Percentiles rank a stretch among this genome's conserved stretches.
These are phyloP conservation scores for Fraxinus platypoda DNA, from an alignment of 305 asterid species.

Conservation along the genomic window DNA sequence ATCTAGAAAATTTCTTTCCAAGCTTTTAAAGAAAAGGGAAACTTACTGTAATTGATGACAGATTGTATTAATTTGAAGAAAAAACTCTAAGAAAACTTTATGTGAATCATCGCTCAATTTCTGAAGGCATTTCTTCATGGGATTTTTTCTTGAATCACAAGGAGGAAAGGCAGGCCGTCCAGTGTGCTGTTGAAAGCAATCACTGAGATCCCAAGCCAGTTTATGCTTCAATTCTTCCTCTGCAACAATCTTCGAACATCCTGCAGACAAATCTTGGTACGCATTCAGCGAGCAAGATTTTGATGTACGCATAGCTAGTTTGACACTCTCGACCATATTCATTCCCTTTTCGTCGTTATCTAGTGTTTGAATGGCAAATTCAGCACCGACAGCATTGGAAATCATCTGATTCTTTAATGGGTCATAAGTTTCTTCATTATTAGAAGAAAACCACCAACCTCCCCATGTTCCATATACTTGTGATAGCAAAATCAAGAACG, in stretches of 20 bases:
- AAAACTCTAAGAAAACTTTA: slow-evolving; percentile 53
- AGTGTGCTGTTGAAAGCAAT: slow-evolving; percentile 69
- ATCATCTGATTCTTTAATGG: slow-evolving; percentile 2
- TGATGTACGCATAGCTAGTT: slow-evolving; percentile 21
- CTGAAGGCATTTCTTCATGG: slow-evolving; percentile 48
- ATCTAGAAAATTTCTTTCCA: not conserved
- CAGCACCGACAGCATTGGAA: slow-evolving; percentile 32
- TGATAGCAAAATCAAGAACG: slow-evolving; percentile 20
- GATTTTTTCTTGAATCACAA: slow-evolving; percentile 43
- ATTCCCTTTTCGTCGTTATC: slow-evolving; percentile 33
- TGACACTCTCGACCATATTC: slow-evolving; percentile 33
- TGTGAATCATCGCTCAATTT: slow-evolving; percentile 48
- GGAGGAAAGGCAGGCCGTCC: slow-evolving; percentile 66
- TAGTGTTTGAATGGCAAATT: slow-evolving; percentile 50
- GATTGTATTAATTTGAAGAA: slow-evolving; percentile 66
- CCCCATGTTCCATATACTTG: slow-evolving; percentile 21
- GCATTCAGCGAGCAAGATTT: slow-evolving; percentile 57
- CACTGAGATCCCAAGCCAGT: slow-evolving; percentile 81
- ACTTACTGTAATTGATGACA: slow-evolving; percentile 86
- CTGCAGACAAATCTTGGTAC: slow-evolving; percentile 37
- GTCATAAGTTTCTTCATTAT: slow-evolving; percentile 1
- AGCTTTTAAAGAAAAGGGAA: not conserved
- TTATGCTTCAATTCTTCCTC: slow-evolving; percentile 63
- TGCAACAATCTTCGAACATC: slow-evolving; percentile 61
- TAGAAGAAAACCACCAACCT: slow-evolving; percentile 39